Evolutionary conservation across 129 eudicot species (phyloP).

Genomic region (Escallonia rubra): DNA sequence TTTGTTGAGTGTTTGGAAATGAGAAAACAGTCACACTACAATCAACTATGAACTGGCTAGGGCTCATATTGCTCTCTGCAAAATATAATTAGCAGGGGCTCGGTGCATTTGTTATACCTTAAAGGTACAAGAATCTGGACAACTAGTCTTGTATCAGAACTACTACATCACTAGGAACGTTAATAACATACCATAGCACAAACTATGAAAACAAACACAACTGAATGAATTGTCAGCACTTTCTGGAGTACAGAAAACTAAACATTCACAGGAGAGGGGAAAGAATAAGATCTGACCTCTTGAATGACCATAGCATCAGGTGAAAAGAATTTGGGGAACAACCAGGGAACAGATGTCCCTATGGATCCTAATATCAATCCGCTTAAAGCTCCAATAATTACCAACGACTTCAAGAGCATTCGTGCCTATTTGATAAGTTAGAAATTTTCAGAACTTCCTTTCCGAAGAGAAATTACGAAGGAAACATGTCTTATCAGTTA

Average conservation of each 20-base stretch:
- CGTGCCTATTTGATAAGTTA: conserved; percentile 49
- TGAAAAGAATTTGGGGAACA: conserved; percentile 71
- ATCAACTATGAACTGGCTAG: no score
- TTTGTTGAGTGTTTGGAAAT: no score
- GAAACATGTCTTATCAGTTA: neutral
- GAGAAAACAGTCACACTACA: no score
- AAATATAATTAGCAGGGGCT: no score
- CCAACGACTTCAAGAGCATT: conserved; percentile 63
- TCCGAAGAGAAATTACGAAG: neutral
- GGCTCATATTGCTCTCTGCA: no score
- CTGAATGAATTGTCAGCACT: neutral
- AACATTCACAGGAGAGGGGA: neutral
- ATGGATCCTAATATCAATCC: conserved; percentile 69
- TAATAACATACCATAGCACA: no score
- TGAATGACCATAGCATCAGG: conserved; percentile 63
- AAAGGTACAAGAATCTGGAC: no score
- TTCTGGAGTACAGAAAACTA: neutral
- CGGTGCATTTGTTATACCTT: no score
- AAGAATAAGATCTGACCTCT: conserved; percentile 46
- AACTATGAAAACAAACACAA: neutral
- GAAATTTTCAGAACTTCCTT: conserved; percentile 2
- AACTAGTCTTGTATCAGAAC: no score
- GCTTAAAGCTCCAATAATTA: conserved; percentile 65
- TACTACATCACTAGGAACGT: no score
- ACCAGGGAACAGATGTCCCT: conserved; percentile 75